Percentiles rank a stretch among this genome's conserved stretches.
phyloP scores from a whole-genome alignment of 768 basidiomycete species.

The Russula brevipes region DNA sequence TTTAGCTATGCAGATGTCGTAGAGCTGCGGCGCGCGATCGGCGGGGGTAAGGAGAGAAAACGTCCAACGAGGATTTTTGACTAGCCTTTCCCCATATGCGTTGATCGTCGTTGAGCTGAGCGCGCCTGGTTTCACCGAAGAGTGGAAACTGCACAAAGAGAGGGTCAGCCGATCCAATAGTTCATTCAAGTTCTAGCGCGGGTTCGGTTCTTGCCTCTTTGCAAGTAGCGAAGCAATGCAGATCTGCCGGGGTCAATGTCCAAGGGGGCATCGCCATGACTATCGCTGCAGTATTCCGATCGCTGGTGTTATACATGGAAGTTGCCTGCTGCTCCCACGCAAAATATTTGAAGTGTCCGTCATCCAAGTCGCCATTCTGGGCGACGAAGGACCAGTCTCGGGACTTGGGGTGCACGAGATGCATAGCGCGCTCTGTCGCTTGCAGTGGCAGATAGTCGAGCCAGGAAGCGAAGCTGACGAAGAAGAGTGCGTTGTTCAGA shows the following conservation, averaged over 20 bases:
- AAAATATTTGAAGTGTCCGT: conserved; percentile 8
- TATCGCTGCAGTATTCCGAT: conserved; percentile 12
- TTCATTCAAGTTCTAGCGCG: too few species aligned
- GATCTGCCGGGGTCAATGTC: conserved; percentile 17
- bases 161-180: neutral
- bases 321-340: conserved; percentile 17
- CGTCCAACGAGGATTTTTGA: neutral
- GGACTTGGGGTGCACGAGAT: conserved; percentile 19
- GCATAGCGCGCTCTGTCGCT: conserved; percentile 18
- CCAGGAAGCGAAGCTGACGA: conserved; percentile 18
- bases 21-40: conserved; percentile 15
- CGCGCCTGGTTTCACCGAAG: conserved; percentile 1
- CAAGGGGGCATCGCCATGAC: conserved; percentile 24
- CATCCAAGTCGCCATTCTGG: conserved; percentile 21
- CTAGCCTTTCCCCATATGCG: conserved; percentile 25
- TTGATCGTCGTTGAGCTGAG: conserved; percentile 11
- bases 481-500: neutral
- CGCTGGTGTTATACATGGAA: neutral
- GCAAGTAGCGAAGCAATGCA: conserved; percentile 19
- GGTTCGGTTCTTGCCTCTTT: conserved; percentile 11
- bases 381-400: conserved; percentile 13
- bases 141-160: conserved; percentile 15
- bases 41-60: neutral
- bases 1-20: conserved; percentile 25
- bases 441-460: conserved; percentile 18